Evolutionary conservation across 2,329 filamentous ascomycete genomes (phyloP).

Genomic region (Septoria linicola): DNA sequence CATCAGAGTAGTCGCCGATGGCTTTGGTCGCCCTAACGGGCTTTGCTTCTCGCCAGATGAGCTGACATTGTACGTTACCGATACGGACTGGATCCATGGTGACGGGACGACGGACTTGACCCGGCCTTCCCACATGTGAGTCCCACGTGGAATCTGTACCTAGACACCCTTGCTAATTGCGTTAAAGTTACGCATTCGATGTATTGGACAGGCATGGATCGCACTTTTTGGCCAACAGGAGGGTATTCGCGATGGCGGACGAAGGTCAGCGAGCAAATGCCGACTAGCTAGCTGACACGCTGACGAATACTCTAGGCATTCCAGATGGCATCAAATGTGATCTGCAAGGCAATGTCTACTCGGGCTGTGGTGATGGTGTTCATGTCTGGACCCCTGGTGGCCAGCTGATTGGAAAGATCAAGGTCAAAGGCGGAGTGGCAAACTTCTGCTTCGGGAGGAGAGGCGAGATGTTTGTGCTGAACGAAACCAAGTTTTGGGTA

Average conservation of each 20-base stretch:
- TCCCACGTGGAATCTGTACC: constrained; percentile 9
- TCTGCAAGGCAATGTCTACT: constrained; percentile 56
- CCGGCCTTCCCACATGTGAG: constrained; percentile 51
- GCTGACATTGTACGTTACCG: constrained; percentile 55
- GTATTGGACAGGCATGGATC: constrained; percentile 30
- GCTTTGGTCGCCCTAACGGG: constrained; percentile 57
- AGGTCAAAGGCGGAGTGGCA: constrained; percentile 44
- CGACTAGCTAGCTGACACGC: not conserved
- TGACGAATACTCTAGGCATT: constrained; percentile 41
- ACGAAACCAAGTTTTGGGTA: constrained; percentile 32
- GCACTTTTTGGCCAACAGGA: constrained; percentile 30
- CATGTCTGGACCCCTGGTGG: constrained; percentile 55
- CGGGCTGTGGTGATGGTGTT: constrained; percentile 56
- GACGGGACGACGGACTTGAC: constrained; percentile 47
- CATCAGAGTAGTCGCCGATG: constrained; percentile 58
- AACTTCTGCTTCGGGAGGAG: constrained; percentile 36
- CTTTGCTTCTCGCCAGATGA: constrained; percentile 58
- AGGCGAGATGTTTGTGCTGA: constrained; percentile 32
- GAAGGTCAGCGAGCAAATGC: constrained; percentile 17
- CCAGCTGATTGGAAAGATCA: constrained; percentile 57
- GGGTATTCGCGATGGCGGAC: constrained; percentile 34
- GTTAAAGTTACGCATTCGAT: constrained; percentile 33
- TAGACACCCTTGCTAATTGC: constrained; percentile 1
- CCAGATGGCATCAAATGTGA: constrained; percentile 62
- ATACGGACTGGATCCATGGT: constrained; percentile 52